phyloP scores from a whole-genome alignment of 2,329 filamentous ascomycete genomes.

The Hansfordia pulvinata region DNA sequence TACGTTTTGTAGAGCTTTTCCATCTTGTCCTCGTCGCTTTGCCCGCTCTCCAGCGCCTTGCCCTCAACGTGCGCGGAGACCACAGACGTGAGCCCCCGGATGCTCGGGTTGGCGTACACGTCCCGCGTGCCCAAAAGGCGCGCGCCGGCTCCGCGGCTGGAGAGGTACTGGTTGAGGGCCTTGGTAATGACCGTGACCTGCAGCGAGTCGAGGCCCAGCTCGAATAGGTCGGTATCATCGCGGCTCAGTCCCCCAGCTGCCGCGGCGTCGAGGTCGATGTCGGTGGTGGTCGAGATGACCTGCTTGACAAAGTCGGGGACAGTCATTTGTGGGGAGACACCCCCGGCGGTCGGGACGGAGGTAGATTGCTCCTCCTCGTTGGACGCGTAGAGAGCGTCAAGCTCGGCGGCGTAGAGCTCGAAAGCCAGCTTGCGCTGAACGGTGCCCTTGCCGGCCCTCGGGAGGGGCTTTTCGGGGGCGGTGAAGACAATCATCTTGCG shows the following conservation, averaged over 20 bases:
- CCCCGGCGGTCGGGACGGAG: neutral
- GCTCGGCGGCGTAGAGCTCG: slow-evolving; percentile 14
- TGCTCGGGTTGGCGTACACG: slow-evolving; percentile 7
- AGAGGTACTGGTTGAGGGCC: slow-evolving; percentile 4
- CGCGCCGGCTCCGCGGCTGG: too few species aligned
- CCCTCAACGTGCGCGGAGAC: slow-evolving; percentile 3
- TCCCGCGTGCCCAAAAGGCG: slow-evolving; percentile 2
- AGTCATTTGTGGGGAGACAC: neutral
- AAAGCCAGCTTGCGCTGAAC: slow-evolving; percentile 17
- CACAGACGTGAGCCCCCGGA: slow-evolving; percentile 5
- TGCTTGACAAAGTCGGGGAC: slow-evolving; percentile 3
- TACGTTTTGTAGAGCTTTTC: slow-evolving; percentile 5
- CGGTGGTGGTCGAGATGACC: slow-evolving; percentile 4
- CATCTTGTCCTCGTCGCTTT: slow-evolving; percentile 4
- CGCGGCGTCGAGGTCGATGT: slow-evolving; percentile 4
- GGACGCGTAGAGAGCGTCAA: slow-evolving; percentile 17
- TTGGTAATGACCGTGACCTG: slow-evolving; percentile 6
- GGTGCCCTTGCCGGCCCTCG: slow-evolving; percentile 20
- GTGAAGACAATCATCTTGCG: slow-evolving; percentile 16
- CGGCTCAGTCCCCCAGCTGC: slow-evolving; percentile 2
- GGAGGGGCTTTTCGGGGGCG: slow-evolving; percentile 15
- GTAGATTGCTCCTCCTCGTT: slow-evolving; percentile 2
- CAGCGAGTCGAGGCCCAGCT: slow-evolving; percentile 9
- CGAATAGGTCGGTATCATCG: slow-evolving; percentile 7
- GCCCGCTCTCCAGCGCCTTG: neutral